Evolutionary conservation across 331 rosid species (phyloP).

Genomic region (Prunus yedoensis): DNA sequence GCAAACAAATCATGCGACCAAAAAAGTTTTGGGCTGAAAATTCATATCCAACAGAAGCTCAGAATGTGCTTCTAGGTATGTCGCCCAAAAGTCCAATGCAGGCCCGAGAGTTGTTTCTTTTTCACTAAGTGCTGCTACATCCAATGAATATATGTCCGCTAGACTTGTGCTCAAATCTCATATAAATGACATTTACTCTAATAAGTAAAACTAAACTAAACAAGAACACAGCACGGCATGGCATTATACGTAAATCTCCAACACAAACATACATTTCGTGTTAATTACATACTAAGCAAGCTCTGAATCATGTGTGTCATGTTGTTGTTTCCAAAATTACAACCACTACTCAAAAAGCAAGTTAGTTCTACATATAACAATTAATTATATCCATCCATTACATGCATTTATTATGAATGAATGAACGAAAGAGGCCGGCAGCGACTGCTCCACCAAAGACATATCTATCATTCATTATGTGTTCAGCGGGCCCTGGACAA

Average conservation of each 20-base stretch:
- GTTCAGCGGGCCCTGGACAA: constrained; percentile 2
- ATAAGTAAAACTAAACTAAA: not conserved
- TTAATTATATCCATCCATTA: not conserved
- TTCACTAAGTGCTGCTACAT: too few species aligned
- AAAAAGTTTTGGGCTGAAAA: too few species aligned
- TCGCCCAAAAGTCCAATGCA: too few species aligned
- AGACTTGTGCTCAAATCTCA: not conserved
- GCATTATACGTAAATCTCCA: not conserved
- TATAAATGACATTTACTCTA: not conserved
- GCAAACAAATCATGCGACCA: too few species aligned
- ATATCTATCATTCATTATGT: not conserved
- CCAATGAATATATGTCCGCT: too few species aligned
- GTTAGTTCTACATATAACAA: not conserved
- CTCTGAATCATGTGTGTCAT: not conserved
- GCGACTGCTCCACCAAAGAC: constrained; percentile 11
- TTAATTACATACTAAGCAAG: not conserved
- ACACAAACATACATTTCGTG: not conserved
- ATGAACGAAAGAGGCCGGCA: not conserved
- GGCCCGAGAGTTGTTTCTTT: too few species aligned
- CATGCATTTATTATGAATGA: not conserved
- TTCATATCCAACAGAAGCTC: not conserved
- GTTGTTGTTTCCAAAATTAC: not conserved
- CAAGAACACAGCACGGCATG: not conserved
- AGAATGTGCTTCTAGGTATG: not conserved
- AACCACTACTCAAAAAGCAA: not conserved